These are phyloP conservation scores for Carpinus viminea DNA, from an alignment of 306 rosid genomes.

Conservation along the genomic window DNA sequence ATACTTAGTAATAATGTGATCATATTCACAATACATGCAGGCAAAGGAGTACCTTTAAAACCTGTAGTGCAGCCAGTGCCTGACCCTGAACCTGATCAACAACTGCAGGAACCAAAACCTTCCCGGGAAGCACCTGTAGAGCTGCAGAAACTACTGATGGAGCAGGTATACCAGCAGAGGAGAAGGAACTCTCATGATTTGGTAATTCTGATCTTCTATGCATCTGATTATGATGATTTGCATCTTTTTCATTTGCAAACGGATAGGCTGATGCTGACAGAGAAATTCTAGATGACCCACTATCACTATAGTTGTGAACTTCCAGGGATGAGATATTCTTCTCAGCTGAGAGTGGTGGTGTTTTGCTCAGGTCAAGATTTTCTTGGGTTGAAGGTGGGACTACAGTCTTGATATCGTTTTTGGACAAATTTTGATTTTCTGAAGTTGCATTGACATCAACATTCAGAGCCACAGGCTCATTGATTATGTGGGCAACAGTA, in stretches of 20 bases:
- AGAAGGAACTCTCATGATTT: slow-evolving; percentile 59
- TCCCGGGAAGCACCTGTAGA: slow-evolving; percentile 75
- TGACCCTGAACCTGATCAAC: slow-evolving; percentile 98
- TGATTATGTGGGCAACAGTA: slow-evolving; percentile 27
- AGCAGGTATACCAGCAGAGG: slow-evolving; percentile 94
- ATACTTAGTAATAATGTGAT: neutral
- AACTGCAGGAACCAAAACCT: slow-evolving; percentile 89
- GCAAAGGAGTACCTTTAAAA: slow-evolving; percentile 64
- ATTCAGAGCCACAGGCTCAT: slow-evolving; percentile 35
- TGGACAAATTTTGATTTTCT: slow-evolving; percentile 39
- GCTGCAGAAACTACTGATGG: slow-evolving; percentile 85
- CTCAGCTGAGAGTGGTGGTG: slow-evolving; percentile 41
- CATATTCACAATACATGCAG: slow-evolving; percentile 6
- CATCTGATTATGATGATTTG: slow-evolving; percentile 33
- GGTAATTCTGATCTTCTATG: slow-evolving; percentile 52
- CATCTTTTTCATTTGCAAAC: slow-evolving; percentile 41
- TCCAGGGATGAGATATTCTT: slow-evolving; percentile 47
- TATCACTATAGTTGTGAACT: slow-evolving; percentile 37
- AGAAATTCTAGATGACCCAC: slow-evolving; percentile 32
- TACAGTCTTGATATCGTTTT: slow-evolving; percentile 37
- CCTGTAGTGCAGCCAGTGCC: slow-evolving; percentile 90
- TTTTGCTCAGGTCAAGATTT: slow-evolving; percentile 39
- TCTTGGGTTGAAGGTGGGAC: slow-evolving; percentile 41
- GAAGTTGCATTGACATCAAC: slow-evolving; percentile 31
- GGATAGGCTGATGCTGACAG: slow-evolving; percentile 33